Percentiles rank a stretch among this genome's conserved stretches.
These are phyloP conservation scores for Silene coronaria DNA, from an alignment of 179 eudicot genomes.

Conservation along the genomic window DNA sequence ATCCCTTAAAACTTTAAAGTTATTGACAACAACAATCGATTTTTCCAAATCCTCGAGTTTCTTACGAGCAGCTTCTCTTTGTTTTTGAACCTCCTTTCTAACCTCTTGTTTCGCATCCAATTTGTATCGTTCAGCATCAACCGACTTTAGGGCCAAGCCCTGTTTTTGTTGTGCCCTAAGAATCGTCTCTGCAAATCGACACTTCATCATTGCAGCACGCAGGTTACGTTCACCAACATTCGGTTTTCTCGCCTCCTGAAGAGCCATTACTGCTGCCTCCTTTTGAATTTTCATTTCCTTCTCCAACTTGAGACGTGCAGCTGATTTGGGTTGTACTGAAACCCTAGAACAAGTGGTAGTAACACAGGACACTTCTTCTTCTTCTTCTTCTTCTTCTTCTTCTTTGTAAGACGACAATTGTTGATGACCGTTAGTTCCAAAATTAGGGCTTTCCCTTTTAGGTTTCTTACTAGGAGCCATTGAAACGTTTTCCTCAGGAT, in stretches of 20 bases:
- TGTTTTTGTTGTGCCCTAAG: background rate
- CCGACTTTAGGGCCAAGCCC: background rate
- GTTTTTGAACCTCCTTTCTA: background rate
- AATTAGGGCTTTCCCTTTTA: too few relatives aligned
- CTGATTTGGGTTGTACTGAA: background rate
- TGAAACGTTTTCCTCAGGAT: too few relatives aligned
- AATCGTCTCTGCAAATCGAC: background rate
- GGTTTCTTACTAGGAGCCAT: too few relatives aligned
- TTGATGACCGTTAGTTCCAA: too few relatives aligned
- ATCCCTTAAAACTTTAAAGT: background rate
- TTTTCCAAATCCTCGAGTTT: background rate
- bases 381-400: too few relatives aligned
- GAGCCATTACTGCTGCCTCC: too few relatives aligned
- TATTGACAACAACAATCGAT: background rate
- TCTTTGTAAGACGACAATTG: too few relatives aligned
- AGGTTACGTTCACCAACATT: too few relatives aligned
- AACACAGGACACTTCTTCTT: background rate
- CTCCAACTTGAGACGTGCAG: too few relatives aligned
- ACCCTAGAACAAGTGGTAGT: background rate
- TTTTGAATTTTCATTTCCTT: too few relatives aligned
- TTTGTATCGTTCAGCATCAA: background rate
- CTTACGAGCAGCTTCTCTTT: slow-evolving; percentile 7
- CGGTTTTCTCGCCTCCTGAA: too few relatives aligned
- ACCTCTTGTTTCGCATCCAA: background rate
- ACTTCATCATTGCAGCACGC: slow-evolving; percentile 1